Evolutionary conservation across 208 protist genomes (phyloP).

Genomic region (Novymonas esmeraldas): DNA sequence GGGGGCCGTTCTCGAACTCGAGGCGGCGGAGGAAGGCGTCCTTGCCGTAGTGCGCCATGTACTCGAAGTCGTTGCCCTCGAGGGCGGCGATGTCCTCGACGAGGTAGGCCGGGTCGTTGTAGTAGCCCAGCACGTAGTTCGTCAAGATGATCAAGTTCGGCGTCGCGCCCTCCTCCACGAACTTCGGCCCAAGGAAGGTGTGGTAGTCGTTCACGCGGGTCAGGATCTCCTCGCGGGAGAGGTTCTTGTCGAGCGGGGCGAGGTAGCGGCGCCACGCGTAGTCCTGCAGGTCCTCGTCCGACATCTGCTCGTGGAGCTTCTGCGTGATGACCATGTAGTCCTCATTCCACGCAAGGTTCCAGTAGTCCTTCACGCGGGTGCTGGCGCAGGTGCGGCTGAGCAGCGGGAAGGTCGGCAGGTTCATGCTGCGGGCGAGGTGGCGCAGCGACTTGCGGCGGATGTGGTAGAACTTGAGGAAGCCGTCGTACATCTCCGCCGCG

Average conservation of each 20-base stretch:
- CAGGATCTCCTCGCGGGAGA: slow-evolving; percentile 80
- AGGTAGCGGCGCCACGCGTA: slow-evolving; percentile 91
- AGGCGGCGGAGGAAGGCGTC: slow-evolving; percentile 93
- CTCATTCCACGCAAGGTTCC: slow-evolving; percentile 90
- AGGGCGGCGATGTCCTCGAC: slow-evolving; percentile 86
- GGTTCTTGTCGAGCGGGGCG: slow-evolving; percentile 90
- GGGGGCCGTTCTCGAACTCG: slow-evolving; percentile 93
- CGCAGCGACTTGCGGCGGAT: slow-evolving; percentile 89
- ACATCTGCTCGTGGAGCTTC: slow-evolving; percentile 87
- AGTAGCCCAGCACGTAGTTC: slow-evolving; percentile 92
- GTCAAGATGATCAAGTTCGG: slow-evolving; percentile 90
- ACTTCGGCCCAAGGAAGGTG: slow-evolving; percentile 85
- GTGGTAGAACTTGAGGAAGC: slow-evolving; percentile 82
- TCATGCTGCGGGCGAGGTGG: slow-evolving; percentile 89
- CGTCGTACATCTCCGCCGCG: slow-evolving; percentile 91
- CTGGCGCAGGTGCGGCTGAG: slow-evolving; percentile 76
- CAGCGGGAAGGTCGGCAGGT: slow-evolving; percentile 90
- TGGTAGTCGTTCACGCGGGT: slow-evolving; percentile 87
- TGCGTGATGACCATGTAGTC: slow-evolving; percentile 94
- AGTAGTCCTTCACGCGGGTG: slow-evolving; percentile 91
- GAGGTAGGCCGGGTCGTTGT: slow-evolving; percentile 92
- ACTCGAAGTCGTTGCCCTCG: slow-evolving; percentile 91
- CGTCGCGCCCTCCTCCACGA: slow-evolving; percentile 85
- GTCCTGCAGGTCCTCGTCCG: slow-evolving; percentile 89
- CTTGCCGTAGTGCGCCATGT: slow-evolving; percentile 84